phyloP scores from a whole-genome alignment of 306 rosid species.

The Gleditsia sinensis region DNA sequence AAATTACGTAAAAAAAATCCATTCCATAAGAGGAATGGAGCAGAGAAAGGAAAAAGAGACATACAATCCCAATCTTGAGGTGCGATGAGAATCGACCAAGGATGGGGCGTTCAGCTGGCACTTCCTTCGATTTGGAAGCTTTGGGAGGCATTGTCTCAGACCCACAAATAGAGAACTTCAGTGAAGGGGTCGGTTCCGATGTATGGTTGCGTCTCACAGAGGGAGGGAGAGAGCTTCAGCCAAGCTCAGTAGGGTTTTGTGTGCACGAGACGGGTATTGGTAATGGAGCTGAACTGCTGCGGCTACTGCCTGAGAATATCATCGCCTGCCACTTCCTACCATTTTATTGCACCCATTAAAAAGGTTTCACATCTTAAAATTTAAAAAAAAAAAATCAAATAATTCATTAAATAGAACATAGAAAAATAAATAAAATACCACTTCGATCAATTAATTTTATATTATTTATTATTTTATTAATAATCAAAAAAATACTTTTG shows the following conservation, averaged over 20 bases:
- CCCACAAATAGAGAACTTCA: background rate
- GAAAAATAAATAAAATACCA: background rate
- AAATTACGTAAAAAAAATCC: conserved; percentile 25
- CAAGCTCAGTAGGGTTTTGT: conserved; percentile 13
- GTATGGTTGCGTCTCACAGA: background rate
- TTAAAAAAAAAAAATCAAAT: background rate
- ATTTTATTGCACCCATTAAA: background rate
- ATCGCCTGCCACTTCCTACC: background rate
- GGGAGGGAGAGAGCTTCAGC: background rate
- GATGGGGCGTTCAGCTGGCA: conserved; percentile 79
- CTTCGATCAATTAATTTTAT: no score
- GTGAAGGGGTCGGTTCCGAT: background rate
- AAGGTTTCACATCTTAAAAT: background rate
- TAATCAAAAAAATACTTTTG: no score
- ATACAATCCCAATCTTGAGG: conserved; percentile 91
- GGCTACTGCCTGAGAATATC: background rate
- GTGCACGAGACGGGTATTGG: background rate
- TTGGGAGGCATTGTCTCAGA: conserved; percentile 83
- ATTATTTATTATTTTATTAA: no score
- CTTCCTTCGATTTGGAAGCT: conserved; percentile 83
- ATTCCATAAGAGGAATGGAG: background rate
- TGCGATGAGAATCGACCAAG: conserved; percentile 94
- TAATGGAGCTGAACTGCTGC: background rate
- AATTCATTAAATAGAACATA: background rate
- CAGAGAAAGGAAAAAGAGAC: background rate